Conservation (phyloP, 2,329 filamentous ascomycete species). For the Polytolypa hystricis region DNA sequence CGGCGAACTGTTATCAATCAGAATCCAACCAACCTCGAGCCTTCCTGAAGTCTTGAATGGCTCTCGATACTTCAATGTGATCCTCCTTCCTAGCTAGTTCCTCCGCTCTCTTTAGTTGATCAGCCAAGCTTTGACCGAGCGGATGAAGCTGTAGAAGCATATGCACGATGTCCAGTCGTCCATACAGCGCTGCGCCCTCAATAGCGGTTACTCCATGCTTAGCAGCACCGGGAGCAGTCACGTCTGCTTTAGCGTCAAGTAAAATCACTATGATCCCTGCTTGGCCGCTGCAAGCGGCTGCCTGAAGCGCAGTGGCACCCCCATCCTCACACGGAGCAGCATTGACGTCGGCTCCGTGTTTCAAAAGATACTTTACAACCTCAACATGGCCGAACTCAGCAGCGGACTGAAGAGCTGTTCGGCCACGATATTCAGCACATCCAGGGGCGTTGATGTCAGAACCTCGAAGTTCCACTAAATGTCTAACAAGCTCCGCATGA, state of each 20-base stretch:
- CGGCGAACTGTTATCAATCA: too few species aligned
- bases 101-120: conserved; percentile 2
- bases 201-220: conserved; percentile 18
- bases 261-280: conserved; percentile 7
- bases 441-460: conserved; percentile 11
- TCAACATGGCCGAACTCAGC: conserved; percentile 1
- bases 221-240: conserved; percentile 6
- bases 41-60: background rate
- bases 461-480: conserved; percentile 6
- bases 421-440: background rate
- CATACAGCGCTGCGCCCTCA: conserved; percentile 19
- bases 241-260: conserved; percentile 9
- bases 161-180: conserved; percentile 10
- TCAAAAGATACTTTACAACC: conserved; percentile 3
- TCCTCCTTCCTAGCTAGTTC: background rate
- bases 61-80: background rate
- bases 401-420: conserved; percentile 6
- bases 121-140: background rate
- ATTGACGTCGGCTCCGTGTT: conserved; percentile 9
- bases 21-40: conserved; percentile 1
- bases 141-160: conserved; percentile 6
- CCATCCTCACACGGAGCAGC: conserved; percentile 1
- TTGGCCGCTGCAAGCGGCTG: background rate
- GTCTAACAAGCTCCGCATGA: conserved; percentile 1
- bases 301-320: conserved; percentile 6